phyloP scores from a whole-genome alignment of 2,329 filamentous ascomycete genomes.

The Phaeophleospora eucalypticola region DNA sequence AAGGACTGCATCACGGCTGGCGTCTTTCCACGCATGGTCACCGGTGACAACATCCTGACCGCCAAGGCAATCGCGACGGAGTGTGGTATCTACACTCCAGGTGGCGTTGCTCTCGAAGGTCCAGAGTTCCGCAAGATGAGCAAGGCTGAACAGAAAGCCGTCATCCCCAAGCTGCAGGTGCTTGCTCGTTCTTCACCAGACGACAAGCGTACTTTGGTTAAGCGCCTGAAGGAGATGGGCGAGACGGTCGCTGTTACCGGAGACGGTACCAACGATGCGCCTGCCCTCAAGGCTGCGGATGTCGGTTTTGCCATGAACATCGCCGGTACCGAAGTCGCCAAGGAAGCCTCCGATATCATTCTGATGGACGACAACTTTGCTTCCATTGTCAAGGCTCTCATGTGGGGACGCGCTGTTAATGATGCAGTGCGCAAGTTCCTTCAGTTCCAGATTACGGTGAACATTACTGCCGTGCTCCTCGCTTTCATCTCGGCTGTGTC shows the following conservation, averaged over 20 bases:
- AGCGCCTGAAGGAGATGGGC: constrained; percentile 60
- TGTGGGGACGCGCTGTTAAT: constrained; percentile 59
- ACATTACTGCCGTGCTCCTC: constrained; percentile 81
- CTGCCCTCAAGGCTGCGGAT: constrained; percentile 62
- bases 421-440: constrained; percentile 54
- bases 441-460: constrained; percentile 78
- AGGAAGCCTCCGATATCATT: constrained; percentile 59
- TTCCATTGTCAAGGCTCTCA: constrained; percentile 59
- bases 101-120: constrained; percentile 43
- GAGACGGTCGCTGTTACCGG: constrained; percentile 65
- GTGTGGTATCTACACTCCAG: constrained; percentile 59
- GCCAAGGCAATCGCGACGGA: constrained; percentile 69
- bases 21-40: constrained; percentile 70
- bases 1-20: constrained; percentile 63
- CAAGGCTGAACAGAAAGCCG: constrained; percentile 45
- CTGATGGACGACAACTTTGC: constrained; percentile 61
- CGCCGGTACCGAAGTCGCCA: constrained; percentile 61
- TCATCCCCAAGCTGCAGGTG: constrained; percentile 62
- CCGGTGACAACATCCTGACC: constrained; percentile 67
- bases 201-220: constrained; percentile 64
- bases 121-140: constrained; percentile 43
- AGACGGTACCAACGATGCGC: constrained; percentile 64
- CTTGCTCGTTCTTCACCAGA: constrained; percentile 66
- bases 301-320: constrained; percentile 67
- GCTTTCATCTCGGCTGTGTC: constrained; percentile 85